Evolutionary conservation across 2,329 filamentous ascomycete genomes (phyloP), one percentile per base, ranked within the genome.

Genomic region (Rhytidhysteron rufulum): DNA sequence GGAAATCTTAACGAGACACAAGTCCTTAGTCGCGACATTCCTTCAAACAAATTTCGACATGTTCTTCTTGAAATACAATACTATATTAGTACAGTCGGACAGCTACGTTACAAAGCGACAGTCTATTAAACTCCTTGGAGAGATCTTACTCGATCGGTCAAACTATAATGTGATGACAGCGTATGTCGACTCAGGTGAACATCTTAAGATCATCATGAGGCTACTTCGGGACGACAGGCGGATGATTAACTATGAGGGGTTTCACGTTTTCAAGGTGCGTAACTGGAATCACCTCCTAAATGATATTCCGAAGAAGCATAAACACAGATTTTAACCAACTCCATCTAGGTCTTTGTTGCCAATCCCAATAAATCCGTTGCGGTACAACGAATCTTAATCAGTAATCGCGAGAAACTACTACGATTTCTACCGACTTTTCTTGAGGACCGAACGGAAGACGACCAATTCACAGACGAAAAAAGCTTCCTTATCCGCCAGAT

Each of bases 211-310:
- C 49, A 93, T 90, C 71, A 98, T 98, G 93, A 97, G 95, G 66
- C 75, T 98, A 44, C 73, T 98, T 45, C 84, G 89, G 52, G 93
- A 97, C 65, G 91, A 97, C 66, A 82, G 91, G 53, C 93, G 95
- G 67, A 98, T 98, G 90, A 93, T 98, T 47, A 93, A 97, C 68
- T 98, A 98, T 64, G 93, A 98, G 66, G 93, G 90, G 6, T 98
- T 98, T 65, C 93, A 98, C 63, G 91, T 98, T 31, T 98, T 98
- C 78, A 98, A 98, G 74, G 79, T 81, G 45, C 38, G 53, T 45
- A 21, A n/a, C n/a, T n/a, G n/a, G n/a, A n/a, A n/a, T n/a, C n/a
- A n/a, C n/a, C n/a, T n/a, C n/a, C n/a, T n/a, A n/a, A n/a, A 22
- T 18, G 10, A 6, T 18, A 24, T 37, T 21, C 24, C n/a, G 20